These are phyloP conservation scores for Trichoderma simmonsii DNA, from an alignment of 2,329 filamentous ascomycete genomes.

Conservation along the genomic window DNA sequence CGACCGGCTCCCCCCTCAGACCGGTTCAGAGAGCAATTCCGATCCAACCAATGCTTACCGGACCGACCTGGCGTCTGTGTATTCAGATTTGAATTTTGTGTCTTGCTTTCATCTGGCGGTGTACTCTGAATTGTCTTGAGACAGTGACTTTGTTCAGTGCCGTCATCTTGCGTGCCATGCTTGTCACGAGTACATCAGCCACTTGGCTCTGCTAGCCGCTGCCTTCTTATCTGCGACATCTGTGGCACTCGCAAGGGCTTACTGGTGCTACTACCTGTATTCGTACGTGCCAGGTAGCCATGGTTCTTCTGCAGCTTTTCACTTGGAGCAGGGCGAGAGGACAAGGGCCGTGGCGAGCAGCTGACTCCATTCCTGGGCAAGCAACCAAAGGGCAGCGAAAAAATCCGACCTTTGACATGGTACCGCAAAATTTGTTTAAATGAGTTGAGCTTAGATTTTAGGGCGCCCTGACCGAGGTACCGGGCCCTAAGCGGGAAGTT, in stretches of 20 bases:
- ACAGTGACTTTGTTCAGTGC: neutral
- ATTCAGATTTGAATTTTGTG: slow-evolving; percentile 1
- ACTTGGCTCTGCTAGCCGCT: neutral
- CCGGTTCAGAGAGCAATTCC: neutral
- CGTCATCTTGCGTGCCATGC: neutral
- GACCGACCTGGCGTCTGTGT: slow-evolving; percentile 3
- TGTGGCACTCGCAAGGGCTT: slow-evolving; percentile 13
- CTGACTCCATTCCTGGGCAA: slow-evolving; percentile 16
- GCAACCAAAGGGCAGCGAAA: slow-evolving; percentile 1
- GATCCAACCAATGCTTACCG: neutral
- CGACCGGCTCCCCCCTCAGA: neutral
- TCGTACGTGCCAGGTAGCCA: neutral
- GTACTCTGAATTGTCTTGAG: neutral
- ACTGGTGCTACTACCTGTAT: neutral
- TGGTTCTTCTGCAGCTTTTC: neutral
- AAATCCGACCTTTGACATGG: neutral
- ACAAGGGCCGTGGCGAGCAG: slow-evolving; percentile 3
- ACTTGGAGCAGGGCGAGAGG: neutral
- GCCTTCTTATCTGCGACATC: slow-evolving; percentile 12
- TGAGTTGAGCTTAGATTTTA: slow-evolving; percentile 6
- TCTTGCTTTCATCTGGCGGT: slow-evolving; percentile 13
- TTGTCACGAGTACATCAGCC: neutral
- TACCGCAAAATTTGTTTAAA: neutral
- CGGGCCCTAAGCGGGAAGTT: neutral
- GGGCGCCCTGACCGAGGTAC: slow-evolving; percentile 12